Percentiles rank a stretch among this genome's conserved stretches.
Evolutionary conservation across 2,329 filamentous ascomycete genomes (phyloP).

Genomic region (Colletotrichum eremochloae): DNA sequence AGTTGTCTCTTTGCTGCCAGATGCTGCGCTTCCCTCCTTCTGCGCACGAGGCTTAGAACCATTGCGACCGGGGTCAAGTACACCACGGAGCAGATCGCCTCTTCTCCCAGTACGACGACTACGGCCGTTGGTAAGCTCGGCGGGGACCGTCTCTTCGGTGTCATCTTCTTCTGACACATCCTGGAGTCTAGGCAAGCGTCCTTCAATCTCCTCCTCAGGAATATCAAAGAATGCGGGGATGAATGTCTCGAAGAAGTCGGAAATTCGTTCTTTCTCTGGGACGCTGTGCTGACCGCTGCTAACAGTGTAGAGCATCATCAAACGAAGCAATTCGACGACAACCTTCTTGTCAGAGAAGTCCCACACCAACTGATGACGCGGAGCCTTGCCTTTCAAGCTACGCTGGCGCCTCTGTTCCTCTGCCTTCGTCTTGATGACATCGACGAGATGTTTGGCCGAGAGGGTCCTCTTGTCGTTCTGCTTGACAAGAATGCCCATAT

Average conservation of each 20-base stretch:
- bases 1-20: constrained; percentile 88
- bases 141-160: constrained; percentile 77
- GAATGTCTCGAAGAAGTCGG: constrained; percentile 82
- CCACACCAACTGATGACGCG: constrained; percentile 81
- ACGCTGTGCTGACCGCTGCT: constrained; percentile 78
- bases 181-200: constrained; percentile 76
- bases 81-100: constrained; percentile 84
- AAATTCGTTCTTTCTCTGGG: constrained; percentile 79
- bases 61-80: constrained; percentile 82
- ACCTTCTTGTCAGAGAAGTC: constrained; percentile 79
- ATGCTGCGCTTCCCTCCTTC: constrained; percentile 83
- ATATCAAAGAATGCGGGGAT: constrained; percentile 83
- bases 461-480: constrained; percentile 91
- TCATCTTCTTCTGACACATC: constrained; percentile 82
- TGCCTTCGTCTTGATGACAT: constrained; percentile 91
- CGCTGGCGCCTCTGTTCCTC: constrained; percentile 87
- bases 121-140: constrained; percentile 78
- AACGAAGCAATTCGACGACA: constrained; percentile 71
- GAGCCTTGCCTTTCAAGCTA: constrained; percentile 70
- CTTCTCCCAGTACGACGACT: constrained; percentile 81
- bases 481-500: constrained; percentile 93
- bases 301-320: constrained; percentile 75
- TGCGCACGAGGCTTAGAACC: constrained; percentile 78
- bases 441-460: constrained; percentile 88
- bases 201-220: constrained; percentile 76